Evolutionary conservation across 768 basidiomycete genomes (phyloP), one percentile per base, ranked within the genome.

Genomic region (Tricholoma flavovirens): DNA sequence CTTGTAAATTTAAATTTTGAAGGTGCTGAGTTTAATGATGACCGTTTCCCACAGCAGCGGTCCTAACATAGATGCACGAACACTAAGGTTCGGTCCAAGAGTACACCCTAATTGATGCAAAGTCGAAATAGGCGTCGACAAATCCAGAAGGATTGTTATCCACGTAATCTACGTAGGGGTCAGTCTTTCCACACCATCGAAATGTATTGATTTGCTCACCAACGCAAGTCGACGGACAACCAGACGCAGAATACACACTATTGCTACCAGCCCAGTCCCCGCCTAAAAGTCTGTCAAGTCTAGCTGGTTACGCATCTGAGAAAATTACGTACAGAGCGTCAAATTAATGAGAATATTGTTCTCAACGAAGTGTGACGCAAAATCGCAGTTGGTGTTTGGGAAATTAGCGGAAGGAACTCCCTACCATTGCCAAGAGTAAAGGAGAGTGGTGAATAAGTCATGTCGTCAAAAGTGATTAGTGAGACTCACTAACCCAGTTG

Each of bases 281-380:
- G 30, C 74, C 73, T 75, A 32, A 53, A 9, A 22, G 12, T 29
- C 9, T 30, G 12, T 22, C 12, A 36, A 24, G 4, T 51, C 58
- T 11, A 46, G 36, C 19, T 15, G 2, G 14, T 32, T 8, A 22
- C 4, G 10, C 11, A 30, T 8, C 5, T 26, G 19, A 33, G 19
- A 61, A 48, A 53, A 17, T 8, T n/a, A 42, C 67, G 46, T 57
- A 69, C 77, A 78, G 51, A 78, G 69, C 1, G 76, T 76, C 32
- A 78, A 58, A 56, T 88, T 83, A 59, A 89, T 86, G 62, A 87
- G 76, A 53, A 88, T 85, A 59, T 83, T 84, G 62, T 86, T 75
- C 14, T 73, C 62, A 10, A 71, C 69, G 60, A 87, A 84, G 54
- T 81, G 74, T 17, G 75, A 73, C 17, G 71, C 66, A 46, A 91